Evolutionary conservation across 306 rosid species (phyloP), one percentile per base, ranked within the genome.

Genomic region (Dalbergia oliveri): DNA sequence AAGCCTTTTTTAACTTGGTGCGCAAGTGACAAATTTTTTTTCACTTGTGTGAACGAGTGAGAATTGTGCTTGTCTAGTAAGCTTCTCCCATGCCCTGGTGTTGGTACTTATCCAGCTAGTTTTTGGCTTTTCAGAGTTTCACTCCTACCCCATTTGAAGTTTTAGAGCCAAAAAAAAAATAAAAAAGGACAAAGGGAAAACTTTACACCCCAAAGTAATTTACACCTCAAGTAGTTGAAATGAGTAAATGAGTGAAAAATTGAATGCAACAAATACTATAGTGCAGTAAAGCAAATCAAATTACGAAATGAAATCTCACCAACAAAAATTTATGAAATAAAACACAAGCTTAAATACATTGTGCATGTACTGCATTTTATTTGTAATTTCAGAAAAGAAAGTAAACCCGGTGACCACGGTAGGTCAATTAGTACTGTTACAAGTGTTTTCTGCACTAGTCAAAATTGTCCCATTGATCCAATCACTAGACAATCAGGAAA

Each of bases 401-500:
- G 53, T 9, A 69, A 64, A 19, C 23, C 21, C 35, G 9, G 18
- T 75, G 64, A 73, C 8, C 51, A 63, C 21, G 33, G 3, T 37
- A 75, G 81, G 84, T 81, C 84, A 81, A 81, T 74, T 58, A 13
- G n/a, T 41, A 73, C 69, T 81, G 79, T 81, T 65, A 33, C 79
- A 34, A 69, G 43, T 41, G 43, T 16, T 66, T 41, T 73, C 60
- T 64, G 47, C 19, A 63, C 73, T 71, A 18, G 76, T 77, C 11
- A 37, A 71, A 81, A 64, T 76, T 60, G 61, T 76, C 47, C 80
- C 21, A 66, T 79, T 43, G 81, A 67, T 66, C 65, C 64, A 65
- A 63, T 66, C 64, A 72, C 69, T 66, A 72, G 33, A 33, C 51
- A 23, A 37, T 43, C 13, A 41, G 77, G 76, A 83, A 87, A 84